These are phyloP conservation scores for Coemansia javaensis DNA, from an alignment of 192 early-diverging fungal species.

Conservation along the genomic window DNA sequence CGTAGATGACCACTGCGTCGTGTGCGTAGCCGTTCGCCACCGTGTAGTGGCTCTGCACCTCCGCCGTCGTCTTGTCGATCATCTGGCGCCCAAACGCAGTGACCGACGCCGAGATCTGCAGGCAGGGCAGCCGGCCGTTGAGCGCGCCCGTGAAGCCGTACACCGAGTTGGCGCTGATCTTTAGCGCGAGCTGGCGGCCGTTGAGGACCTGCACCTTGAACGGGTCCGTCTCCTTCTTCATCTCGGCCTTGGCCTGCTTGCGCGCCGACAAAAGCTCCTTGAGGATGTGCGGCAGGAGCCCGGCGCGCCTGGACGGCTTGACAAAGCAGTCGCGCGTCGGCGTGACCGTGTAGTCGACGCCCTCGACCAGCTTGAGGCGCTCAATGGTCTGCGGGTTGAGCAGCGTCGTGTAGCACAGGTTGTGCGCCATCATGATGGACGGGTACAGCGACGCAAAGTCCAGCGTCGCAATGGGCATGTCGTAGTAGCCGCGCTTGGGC, in stretches of 20 bases:
- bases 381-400: constrained; percentile 57
- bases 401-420: constrained; percentile 94
- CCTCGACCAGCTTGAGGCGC: constrained; percentile 61
- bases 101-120: constrained; percentile 89
- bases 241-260: constrained; percentile 86
- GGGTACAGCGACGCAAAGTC: constrained; percentile 99
- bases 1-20: constrained; percentile 92
- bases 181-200: constrained; percentile 92
- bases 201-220: constrained; percentile 92
- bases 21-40: constrained; percentile 82
- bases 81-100: constrained; percentile 94
- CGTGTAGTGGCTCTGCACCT: constrained; percentile 77
- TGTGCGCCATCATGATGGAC: constrained; percentile 99
- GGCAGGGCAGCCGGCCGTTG: constrained; percentile 83
- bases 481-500: constrained; percentile 88
- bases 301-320: constrained; percentile 64
- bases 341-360: constrained; percentile 82
- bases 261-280: constrained; percentile 85
- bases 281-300: constrained; percentile 83
- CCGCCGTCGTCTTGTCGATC: constrained; percentile 85
- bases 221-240: constrained; percentile 96
- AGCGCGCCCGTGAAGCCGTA: constrained; percentile 97
- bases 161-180: constrained; percentile 95
- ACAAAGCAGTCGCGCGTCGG: constrained; percentile 93
- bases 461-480: constrained; percentile 92